These are phyloP conservation scores for Polytrichum commune DNA, from an alignment of 225 moss, liverwort and hornwort genomes.

Conservation along the genomic window DNA sequence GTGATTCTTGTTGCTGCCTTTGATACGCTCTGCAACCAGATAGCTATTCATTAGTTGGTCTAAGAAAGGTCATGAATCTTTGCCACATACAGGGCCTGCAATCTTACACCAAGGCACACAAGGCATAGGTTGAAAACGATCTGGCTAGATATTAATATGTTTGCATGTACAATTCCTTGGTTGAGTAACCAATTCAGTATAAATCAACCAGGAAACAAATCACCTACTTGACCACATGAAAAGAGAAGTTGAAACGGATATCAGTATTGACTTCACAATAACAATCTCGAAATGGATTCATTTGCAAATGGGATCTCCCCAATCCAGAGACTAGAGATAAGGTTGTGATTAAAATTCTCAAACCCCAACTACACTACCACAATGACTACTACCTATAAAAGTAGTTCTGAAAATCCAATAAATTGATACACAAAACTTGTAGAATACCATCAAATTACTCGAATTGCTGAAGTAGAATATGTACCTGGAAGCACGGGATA, in stretches of 20 bases:
- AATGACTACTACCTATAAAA: neutral
- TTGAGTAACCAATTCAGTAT: neutral
- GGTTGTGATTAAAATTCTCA: neutral
- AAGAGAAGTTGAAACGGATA: neutral
- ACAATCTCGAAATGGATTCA: no score
- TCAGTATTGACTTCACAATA: neutral
- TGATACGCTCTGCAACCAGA: slow-evolving; percentile 41
- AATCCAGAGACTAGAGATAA: neutral
- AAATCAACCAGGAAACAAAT: neutral
- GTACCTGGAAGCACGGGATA: slow-evolving; percentile 45
- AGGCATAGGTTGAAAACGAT: neutral
- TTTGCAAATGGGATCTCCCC: no score
- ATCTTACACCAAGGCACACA: neutral
- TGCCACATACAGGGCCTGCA: no score
- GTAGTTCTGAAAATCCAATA: neutral
- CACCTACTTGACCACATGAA: neutral
- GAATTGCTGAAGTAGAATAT: neutral
- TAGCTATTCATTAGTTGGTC: slow-evolving; percentile 1
- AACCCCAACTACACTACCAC: neutral
- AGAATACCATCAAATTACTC: neutral
- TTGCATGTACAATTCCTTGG: neutral
- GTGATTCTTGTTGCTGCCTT: slow-evolving; percentile 54
- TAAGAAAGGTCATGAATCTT: neutral
- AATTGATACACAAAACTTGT: neutral
- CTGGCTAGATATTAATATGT: neutral